phyloP scores from a whole-genome alignment of 345 rosid species.

The Camelina neglecta region DNA sequence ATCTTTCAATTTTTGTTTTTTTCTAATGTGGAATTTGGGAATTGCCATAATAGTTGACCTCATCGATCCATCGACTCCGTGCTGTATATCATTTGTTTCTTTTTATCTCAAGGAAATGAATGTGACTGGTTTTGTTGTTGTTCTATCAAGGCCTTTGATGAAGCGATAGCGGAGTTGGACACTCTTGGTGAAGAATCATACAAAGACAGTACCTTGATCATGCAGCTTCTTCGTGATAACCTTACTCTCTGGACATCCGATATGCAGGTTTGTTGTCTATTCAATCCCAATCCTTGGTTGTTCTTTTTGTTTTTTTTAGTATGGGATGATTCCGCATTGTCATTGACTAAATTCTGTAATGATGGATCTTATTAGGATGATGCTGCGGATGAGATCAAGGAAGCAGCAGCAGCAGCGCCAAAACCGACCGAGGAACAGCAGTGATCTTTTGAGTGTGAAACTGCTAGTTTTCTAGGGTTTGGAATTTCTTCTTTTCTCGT shows the following conservation, averaged over 20 bases:
- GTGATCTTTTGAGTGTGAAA: slow-evolving; percentile 42
- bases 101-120: neutral
- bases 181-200: slow-evolving; percentile 97
- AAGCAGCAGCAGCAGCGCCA: slow-evolving; percentile 64
- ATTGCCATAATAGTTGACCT: neutral
- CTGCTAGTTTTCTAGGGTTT: slow-evolving; percentile 42
- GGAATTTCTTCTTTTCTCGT: slow-evolving; percentile 16
- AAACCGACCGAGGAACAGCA: slow-evolving; percentile 72
- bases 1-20: neutral
- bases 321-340: neutral
- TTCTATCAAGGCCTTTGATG: slow-evolving; percentile 76
- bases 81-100: neutral
- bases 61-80: neutral
- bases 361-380: slow-evolving; percentile 62
- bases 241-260: slow-evolving; percentile 99
- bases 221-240: slow-evolving; percentile 99
- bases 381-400: slow-evolving; percentile 89
- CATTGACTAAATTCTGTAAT: neutral
- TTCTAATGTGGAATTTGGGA: neutral
- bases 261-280: slow-evolving; percentile 68
- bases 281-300: neutral
- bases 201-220: slow-evolving; percentile 97
- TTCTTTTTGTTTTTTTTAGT: neutral
- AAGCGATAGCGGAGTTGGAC: slow-evolving; percentile 96
- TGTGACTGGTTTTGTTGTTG: slow-evolving; percentile 18